phyloP scores from a whole-genome alignment of 164 flowering plant genomes.

The Annona squamosa region DNA sequence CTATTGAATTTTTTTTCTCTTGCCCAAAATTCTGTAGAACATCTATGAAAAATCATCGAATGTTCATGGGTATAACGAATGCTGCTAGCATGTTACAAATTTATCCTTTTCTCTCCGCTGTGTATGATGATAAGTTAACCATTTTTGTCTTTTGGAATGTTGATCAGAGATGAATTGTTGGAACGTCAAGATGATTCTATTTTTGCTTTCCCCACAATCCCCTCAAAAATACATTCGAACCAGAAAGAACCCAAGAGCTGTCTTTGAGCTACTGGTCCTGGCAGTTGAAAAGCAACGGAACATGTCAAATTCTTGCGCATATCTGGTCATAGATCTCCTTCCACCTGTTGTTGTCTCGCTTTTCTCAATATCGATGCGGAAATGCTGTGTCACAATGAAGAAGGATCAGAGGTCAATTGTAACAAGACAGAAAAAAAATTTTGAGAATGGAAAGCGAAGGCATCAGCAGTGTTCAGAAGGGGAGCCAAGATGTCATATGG shows the following conservation, averaged over 20 bases:
- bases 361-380: conserved; percentile 49
- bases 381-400: conserved; percentile 34
- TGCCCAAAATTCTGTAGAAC: too few relatives aligned
- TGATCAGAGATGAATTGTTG: not conserved
- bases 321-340: conserved; percentile 24
- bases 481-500: too few relatives aligned
- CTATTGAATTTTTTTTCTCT: too few relatives aligned
- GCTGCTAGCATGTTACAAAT: too few relatives aligned
- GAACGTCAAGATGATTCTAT: not conserved
- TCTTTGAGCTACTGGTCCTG: conserved; percentile 61
- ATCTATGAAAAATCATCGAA: too few relatives aligned
- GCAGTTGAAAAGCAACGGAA: conserved; percentile 59
- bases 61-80: too few relatives aligned
- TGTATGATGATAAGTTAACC: too few relatives aligned
- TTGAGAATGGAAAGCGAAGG: too few relatives aligned
- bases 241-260: conserved; percentile 47
- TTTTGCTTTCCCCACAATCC: conserved; percentile 39
- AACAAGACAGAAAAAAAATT: too few relatives aligned
- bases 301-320: conserved; percentile 44
- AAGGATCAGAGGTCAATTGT: not conserved
- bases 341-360: conserved; percentile 36
- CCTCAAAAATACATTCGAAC: conserved; percentile 64
- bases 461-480: too few relatives aligned
- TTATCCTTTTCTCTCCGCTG: too few relatives aligned
- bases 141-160: too few relatives aligned